These are phyloP conservation scores for Yueomyces sp. DNA, from an alignment of 805 yeast genomes.

Conservation along the genomic window DNA sequence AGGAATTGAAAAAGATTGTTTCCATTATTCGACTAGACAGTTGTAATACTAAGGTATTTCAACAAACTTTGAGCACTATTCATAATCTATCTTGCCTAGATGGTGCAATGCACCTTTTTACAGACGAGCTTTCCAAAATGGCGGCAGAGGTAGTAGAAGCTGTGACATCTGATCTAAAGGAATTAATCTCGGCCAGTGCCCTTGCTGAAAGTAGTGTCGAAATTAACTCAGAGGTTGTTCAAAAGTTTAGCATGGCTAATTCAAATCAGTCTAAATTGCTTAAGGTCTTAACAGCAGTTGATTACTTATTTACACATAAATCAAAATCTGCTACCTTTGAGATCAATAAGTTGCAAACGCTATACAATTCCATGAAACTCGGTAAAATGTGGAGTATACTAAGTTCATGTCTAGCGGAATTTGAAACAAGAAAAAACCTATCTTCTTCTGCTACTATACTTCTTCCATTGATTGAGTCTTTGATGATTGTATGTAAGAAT, in stretches of 20 bases:
- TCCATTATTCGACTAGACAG: slow-evolving; percentile 66
- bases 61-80: slow-evolving; percentile 70
- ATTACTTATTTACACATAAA: slow-evolving; percentile 50
- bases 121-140: slow-evolving; percentile 48
- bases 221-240: slow-evolving; percentile 40
- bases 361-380: slow-evolving; percentile 57
- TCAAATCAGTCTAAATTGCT: slow-evolving; percentile 85
- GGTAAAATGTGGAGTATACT: slow-evolving; percentile 79
- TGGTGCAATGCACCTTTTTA: slow-evolving; percentile 50
- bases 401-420: slow-evolving; percentile 52
- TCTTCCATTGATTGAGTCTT: slow-evolving; percentile 76
- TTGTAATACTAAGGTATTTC: slow-evolving; percentile 74
- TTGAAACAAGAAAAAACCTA: slow-evolving; percentile 45
- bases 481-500: slow-evolving; percentile 94
- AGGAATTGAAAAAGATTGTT: slow-evolving; percentile 48
- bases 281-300: slow-evolving; percentile 76
- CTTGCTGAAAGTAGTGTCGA: slow-evolving; percentile 14
- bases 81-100: slow-evolving; percentile 54
- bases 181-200: slow-evolving; percentile 24
- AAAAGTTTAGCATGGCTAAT: slow-evolving; percentile 61
- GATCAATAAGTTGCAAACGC: slow-evolving; percentile 35
- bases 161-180: slow-evolving; percentile 41
- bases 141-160: slow-evolving; percentile 47
- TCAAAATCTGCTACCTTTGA: slow-evolving; percentile 13
- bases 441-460: slow-evolving; percentile 64